phyloP scores from a whole-genome alignment of 2,329 filamentous ascomycete species.

The Aureobasidium sp. region DNA sequence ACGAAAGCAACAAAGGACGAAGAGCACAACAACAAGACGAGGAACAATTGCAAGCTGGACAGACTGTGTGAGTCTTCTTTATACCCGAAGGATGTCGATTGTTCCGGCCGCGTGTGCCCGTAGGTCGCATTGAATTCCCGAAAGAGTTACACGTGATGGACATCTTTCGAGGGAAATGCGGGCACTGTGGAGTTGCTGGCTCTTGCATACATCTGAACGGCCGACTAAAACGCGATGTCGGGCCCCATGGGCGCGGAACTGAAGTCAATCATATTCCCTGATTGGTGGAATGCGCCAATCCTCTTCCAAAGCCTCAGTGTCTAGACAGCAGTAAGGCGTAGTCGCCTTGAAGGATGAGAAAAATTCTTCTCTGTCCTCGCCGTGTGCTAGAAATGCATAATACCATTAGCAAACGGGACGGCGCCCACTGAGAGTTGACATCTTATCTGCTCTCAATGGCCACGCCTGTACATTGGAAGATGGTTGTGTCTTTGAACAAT shows the following conservation, averaged over 20 bases:
- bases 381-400: background rate
- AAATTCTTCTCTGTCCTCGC: background rate
- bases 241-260: background rate
- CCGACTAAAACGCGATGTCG: slow-evolving; percentile 5
- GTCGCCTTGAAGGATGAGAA: background rate
- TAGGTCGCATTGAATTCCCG: background rate
- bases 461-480: background rate
- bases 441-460: background rate
- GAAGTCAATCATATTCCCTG: background rate
- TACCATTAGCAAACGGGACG: background rate
- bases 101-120: background rate
- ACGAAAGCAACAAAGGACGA: background rate
- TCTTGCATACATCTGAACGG: background rate
- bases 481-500: background rate
- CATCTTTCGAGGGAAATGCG: background rate
- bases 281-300: slow-evolving; percentile 5
- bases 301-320: background rate
- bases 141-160: slow-evolving; percentile 8
- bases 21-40: background rate
- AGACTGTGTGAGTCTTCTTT: slow-evolving; percentile 4
- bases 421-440: too few relatives aligned
- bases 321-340: background rate
- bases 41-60: background rate
- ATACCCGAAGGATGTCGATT: background rate
- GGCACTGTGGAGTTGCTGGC: slow-evolving; percentile 7